Evolutionary conservation across 2,329 filamentous ascomycete genomes (phyloP), one percentile per base, ranked within the genome.

Genomic region (Fusarium sp.): DNA sequence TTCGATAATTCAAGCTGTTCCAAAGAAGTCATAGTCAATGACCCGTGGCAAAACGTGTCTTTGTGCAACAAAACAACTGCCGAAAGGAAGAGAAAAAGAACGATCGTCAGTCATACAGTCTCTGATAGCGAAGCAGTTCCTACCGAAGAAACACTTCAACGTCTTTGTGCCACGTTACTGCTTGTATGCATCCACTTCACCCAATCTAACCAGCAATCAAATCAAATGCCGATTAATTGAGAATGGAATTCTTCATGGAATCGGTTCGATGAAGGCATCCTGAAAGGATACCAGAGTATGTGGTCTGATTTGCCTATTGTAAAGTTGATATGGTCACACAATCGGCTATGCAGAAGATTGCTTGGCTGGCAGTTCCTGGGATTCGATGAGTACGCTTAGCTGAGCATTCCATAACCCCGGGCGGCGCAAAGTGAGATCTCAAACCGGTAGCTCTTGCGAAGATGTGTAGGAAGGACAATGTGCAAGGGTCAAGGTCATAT

Each of bases 401-500:
- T 41, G 35, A 9, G n/a, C 36, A 25, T n/a, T 5, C 22, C 27
- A 41, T 31, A 27, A 33, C 7, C 46, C n/a, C 63, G 33, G 36
- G 33, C 18, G 54, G n/a, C 31, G 8, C 20, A 17, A n/a, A 41
- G 13, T 13, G 10, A 17, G 11, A 10, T 20, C 66, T 56, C 29
- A 35, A 64, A 44, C 22, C 18, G 47, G 70, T 12, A 61, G 61
- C 41, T 31, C 22, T 68, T 73, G 70, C 70, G 70, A 73, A 36
- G 11, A 10, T n/a, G 9, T 20, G 70, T 22, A 39, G 38, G 59
- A 20, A 42, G 52, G 46, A 73, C 67, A 68, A 52, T 71, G 70
- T 71, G 71, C 36, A 46, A 73, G 50, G 35, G 49, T 56, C 27
- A 71, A 71, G 47, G 58, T 68, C 58, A 71, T 73, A 73, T 73